A percentile compares a stretch with the other conserved stretches of the same genome.
Evolutionary conservation across 768 basidiomycete species (phyloP).

Genomic region (Collybia sordida): DNA sequence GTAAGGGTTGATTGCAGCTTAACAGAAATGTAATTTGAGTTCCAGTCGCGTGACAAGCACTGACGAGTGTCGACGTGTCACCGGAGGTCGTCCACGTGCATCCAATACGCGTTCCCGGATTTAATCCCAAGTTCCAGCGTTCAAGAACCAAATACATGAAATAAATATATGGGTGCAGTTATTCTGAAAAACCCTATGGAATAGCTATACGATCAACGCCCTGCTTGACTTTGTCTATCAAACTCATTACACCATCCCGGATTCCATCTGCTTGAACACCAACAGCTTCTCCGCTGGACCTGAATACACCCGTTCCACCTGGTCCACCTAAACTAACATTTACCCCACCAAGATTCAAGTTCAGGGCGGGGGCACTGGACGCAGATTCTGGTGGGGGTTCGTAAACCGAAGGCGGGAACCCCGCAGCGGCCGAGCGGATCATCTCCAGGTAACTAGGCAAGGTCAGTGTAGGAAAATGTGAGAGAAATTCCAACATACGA

Average conservation of each 20-base stretch:
- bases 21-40: conserved; percentile 8
- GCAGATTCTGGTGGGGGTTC: conserved; percentile 77
- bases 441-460: conserved; percentile 79
- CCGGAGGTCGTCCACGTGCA: conserved; percentile 25
- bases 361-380: conserved; percentile 74
- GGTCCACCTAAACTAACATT: conserved; percentile 93
- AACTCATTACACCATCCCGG: conserved; percentile 81
- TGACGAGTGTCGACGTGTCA: conserved; percentile 30
- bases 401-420: conserved; percentile 64
- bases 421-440: conserved; percentile 69
- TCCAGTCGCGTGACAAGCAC: conserved; percentile 15
- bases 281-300: conserved; percentile 72
- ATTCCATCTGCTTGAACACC: conserved; percentile 85
- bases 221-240: conserved; percentile 88
- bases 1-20: conserved; percentile 15
- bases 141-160: background rate
- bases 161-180: background rate
- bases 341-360: conserved; percentile 89
- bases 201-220: conserved; percentile 68
- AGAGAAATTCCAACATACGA: conserved; percentile 49
- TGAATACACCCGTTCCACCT: conserved; percentile 79
- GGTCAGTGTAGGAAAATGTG: conserved; percentile 8
- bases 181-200: conserved; percentile 25
- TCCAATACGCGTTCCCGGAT: conserved; percentile 19
- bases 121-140: conserved; percentile 22